Evolutionary conservation across 345 rosid species (phyloP), one percentile per base, ranked within the genome.

Genomic region (Eucalyptus regnans): DNA sequence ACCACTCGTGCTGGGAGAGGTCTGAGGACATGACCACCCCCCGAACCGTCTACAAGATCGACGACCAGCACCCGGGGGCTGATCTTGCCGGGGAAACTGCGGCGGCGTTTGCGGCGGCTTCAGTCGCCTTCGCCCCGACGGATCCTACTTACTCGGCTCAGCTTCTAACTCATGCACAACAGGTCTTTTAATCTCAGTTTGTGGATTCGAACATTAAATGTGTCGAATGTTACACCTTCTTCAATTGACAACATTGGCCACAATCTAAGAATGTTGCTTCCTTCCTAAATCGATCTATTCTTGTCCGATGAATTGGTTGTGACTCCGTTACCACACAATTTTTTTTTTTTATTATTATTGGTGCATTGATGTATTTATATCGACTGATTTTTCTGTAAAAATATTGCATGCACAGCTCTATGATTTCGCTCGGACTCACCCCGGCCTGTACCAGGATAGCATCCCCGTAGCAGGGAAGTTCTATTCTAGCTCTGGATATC

Each of bases 21-120:
- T 97, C 96, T 2, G 96, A 96, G 90, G 97, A 95, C 91, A 96
- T 96, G 98, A 94, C 95, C 64, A 94, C 97, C 33, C 93, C 94
- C 1, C 91, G 97, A 50, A 91, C 92, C 11, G 86, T 94, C 33
- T 94, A 71, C 81, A 91, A 52, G 89, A 90, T 94, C 49, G 92
- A 94, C 54, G 90, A 76, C 37, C 90, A 93, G 33, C 90, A 93
- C 80, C 98, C 97, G 6, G 97, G 98, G 27, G 86, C 97, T 4
- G 97, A 96, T 64, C 92, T 96, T 2, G 95, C 98, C 4, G 97
- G 91, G 3, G 96, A 95, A 91, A 94, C 95, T 3, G 95, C 97
- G 4, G 96, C 96, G 7, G 97, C 97, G 1, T 89, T 96, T 80
- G 97, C 97, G 6, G 96, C 96, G 2, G 94, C 96, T 25, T 95